Evolutionary conservation across 108 stramenopile species (phyloP).

Genomic region (Thalassiosira profunda): DNA sequence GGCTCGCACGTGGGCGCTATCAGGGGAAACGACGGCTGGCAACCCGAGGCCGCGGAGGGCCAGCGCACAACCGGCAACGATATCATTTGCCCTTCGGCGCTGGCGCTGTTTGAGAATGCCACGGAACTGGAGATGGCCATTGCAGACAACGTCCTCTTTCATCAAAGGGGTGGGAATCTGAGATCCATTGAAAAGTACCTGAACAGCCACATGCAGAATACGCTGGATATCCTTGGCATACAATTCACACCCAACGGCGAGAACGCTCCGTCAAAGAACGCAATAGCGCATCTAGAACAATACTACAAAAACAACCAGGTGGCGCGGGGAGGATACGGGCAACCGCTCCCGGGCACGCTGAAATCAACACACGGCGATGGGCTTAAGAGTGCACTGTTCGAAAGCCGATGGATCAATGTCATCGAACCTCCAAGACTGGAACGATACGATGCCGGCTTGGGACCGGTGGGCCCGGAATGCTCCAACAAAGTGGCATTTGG

Average conservation of each 20-base stretch:
- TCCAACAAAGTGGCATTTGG: constrained; percentile 12
- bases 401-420: constrained; percentile 38
- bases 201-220: constrained; percentile 39
- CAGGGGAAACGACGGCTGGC: too few species aligned
- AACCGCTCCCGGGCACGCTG: constrained; percentile 33
- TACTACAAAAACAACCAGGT: constrained; percentile 19
- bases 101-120: constrained; percentile 6
- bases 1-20: too few species aligned
- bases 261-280: not conserved
- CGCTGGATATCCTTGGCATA: constrained; percentile 13
- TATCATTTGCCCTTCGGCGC: constrained; percentile 28
- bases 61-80: too few species aligned
- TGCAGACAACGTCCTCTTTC: constrained; percentile 9
- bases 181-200: constrained; percentile 32
- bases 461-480: constrained; percentile 31
- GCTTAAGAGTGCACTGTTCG: constrained; percentile 11
- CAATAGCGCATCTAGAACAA: constrained; percentile 8
- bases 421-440: constrained; percentile 19
- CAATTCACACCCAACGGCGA: constrained; percentile 26
- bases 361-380: not conserved
- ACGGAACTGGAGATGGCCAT: constrained; percentile 5
- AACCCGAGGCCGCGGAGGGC: too few species aligned
- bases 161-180: constrained; percentile 27
- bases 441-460: constrained; percentile 10
- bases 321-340: constrained; percentile 44